Conservation (phyloP, 2,329 filamentous ascomycete species). For the Elsinoe ampelina region DNA sequence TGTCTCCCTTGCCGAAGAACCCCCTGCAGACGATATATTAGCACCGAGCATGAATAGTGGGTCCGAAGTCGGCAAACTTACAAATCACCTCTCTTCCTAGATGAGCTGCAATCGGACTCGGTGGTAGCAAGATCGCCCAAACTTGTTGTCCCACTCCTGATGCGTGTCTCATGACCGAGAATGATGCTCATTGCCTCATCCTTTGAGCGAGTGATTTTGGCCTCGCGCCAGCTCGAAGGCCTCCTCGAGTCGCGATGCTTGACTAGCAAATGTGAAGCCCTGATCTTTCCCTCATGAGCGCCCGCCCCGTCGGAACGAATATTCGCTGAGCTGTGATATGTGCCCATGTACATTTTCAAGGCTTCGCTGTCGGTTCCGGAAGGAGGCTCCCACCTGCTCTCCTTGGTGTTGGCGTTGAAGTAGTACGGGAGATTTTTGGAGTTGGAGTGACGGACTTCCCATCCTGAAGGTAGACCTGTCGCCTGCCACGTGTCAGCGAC, state of each 20-base stretch:
- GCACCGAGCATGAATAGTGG: not conserved
- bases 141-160: conserved; percentile 57
- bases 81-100: conserved; percentile 85
- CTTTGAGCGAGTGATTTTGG: conserved; percentile 77
- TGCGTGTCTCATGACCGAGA: conserved; percentile 62
- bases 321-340: conserved; percentile 60
- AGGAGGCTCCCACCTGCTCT: conserved; percentile 93
- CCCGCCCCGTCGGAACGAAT: conserved; percentile 28
- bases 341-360: conserved; percentile 89
- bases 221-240: conserved; percentile 87
- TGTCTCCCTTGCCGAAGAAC: conserved; percentile 87
- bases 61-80: conserved; percentile 33
- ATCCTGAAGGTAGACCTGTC: conserved; percentile 71
- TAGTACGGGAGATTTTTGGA: conserved; percentile 99
- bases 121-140: conserved; percentile 77
- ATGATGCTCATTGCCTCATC: conserved; percentile 78
- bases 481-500: conserved; percentile 13
- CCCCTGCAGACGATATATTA: conserved; percentile 43
- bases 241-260: conserved; percentile 86
- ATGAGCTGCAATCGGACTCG: conserved; percentile 93
- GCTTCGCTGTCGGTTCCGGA: conserved; percentile 79
- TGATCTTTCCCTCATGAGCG: conserved; percentile 66
- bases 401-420: conserved; percentile 79
- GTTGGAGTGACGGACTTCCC: conserved; percentile 97
- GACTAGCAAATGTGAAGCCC: conserved; percentile 82